These are phyloP conservation scores for Vachellia pachyceras DNA, from an alignment of 306 rosid species.

Conservation along the genomic window DNA sequence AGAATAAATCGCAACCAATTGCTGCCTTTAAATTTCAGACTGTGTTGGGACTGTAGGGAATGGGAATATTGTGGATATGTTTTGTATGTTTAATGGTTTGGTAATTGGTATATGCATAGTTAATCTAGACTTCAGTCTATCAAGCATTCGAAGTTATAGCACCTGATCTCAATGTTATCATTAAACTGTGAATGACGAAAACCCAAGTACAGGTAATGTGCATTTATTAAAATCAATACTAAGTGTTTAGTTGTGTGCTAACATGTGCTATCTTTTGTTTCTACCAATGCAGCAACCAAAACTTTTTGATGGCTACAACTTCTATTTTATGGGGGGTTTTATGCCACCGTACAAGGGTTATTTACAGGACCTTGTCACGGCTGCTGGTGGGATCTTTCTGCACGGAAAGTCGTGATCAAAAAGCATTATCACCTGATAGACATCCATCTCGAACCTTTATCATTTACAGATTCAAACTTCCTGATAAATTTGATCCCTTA, in stretches of 20 bases:
- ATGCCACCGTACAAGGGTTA: constrained; percentile 72
- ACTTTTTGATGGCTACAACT: constrained; percentile 73
- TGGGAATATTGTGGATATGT: constrained; percentile 20
- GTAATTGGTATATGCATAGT: too few species aligned
- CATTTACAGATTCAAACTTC: constrained; percentile 74
- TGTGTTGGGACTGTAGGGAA: neutral
- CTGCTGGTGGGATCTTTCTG: constrained; percentile 86
- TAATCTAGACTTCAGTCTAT: too few species aligned
- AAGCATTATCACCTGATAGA: constrained; percentile 33
- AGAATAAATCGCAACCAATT: constrained; percentile 4
- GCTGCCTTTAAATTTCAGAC: constrained; percentile 8
- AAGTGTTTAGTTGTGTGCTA: constrained; percentile 23
- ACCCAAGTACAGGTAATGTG: neutral
- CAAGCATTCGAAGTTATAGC: neutral
- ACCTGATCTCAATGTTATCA: neutral
- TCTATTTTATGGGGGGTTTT: constrained; percentile 80
- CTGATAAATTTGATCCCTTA: constrained; percentile 52
- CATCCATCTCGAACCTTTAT: constrained; percentile 56
- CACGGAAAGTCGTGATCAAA: constrained; percentile 63
- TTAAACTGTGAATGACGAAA: neutral
- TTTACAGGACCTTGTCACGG: constrained; percentile 78
- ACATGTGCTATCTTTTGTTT: constrained; percentile 20
- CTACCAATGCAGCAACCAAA: constrained; percentile 74
- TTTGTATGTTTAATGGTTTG: neutral
- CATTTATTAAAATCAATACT: constrained; percentile 10